Conservation (phyloP, 352 stramenopile genomes). For the Aphanomyces astaci region DNA sequence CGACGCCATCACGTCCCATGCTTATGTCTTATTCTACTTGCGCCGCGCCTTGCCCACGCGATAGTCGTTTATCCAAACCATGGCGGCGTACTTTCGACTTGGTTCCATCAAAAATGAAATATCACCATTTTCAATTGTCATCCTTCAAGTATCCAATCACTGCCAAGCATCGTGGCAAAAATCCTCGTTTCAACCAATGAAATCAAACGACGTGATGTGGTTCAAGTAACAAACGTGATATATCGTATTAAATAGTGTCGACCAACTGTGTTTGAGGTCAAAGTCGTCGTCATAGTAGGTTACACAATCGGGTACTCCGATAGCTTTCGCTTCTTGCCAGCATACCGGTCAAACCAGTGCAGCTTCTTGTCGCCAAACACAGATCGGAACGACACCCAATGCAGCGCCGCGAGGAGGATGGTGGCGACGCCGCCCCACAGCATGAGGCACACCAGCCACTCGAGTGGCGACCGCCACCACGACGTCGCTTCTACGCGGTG, state of each 20-base stretch:
- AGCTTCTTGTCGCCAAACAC: slow-evolving; percentile 22
- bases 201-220: background rate
- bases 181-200: background rate
- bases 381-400: slow-evolving; percentile 17
- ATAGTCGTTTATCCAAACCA: no score
- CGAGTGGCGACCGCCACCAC: slow-evolving; percentile 8
- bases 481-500: background rate
- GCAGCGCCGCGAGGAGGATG: background rate
- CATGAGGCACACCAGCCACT: slow-evolving; percentile 2
- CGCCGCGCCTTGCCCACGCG: slow-evolving; percentile 1
- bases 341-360: slow-evolving; percentile 22
- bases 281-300: background rate
- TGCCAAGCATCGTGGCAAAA: no score
- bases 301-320: slow-evolving; percentile 12
- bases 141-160: background rate
- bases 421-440: background rate
- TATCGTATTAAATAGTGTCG: background rate
- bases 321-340: slow-evolving; percentile 22
- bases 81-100: no score
- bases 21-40: slow-evolving; percentile 57
- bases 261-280: background rate
- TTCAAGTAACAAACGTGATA: background rate
- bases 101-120: no score
- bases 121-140: no score
- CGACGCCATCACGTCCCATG: slow-evolving; percentile 50